Evolutionary conservation across 441 rosid genomes (phyloP).

Genomic region (Adansonia rubrostipa): DNA sequence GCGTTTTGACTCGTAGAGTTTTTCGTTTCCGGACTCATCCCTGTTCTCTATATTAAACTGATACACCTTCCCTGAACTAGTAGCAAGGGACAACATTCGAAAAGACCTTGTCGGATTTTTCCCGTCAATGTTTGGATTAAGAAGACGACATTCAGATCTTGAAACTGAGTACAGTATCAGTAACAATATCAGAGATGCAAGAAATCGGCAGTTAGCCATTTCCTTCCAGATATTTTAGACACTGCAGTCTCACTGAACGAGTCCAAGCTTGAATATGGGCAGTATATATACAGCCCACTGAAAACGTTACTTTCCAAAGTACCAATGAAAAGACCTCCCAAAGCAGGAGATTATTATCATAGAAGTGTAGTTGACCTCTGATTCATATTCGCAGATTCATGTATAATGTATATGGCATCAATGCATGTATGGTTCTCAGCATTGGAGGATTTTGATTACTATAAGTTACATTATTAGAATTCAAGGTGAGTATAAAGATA

Average conservation of each 20-base stretch:
- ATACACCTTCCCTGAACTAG: conserved; percentile 20
- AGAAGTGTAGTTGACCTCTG: conserved; percentile 9
- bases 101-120: conserved; percentile 14
- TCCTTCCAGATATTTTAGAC: neutral
- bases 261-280: neutral
- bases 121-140: conserved; percentile 19
- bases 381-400: neutral
- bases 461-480: neutral
- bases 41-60: neutral
- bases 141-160: conserved; percentile 29
- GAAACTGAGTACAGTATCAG: conserved; percentile 28
- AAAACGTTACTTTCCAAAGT: neutral
- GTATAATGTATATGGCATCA: too few relatives aligned
- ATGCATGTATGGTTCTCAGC: neutral
- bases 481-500: neutral
- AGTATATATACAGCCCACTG: neutral
- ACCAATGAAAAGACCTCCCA: neutral
- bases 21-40: neutral
- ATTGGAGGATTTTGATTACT: neutral
- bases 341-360: conserved; percentile 5
- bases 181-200: conserved; percentile 18
- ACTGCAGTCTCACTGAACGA: neutral
- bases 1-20: conserved; percentile 17
- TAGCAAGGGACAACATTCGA: conserved; percentile 27
- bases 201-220: conserved; percentile 34